These are phyloP conservation scores for Paecilomyces niveus DNA, from an alignment of 2,329 filamentous ascomycete genomes.

Conservation along the genomic window DNA sequence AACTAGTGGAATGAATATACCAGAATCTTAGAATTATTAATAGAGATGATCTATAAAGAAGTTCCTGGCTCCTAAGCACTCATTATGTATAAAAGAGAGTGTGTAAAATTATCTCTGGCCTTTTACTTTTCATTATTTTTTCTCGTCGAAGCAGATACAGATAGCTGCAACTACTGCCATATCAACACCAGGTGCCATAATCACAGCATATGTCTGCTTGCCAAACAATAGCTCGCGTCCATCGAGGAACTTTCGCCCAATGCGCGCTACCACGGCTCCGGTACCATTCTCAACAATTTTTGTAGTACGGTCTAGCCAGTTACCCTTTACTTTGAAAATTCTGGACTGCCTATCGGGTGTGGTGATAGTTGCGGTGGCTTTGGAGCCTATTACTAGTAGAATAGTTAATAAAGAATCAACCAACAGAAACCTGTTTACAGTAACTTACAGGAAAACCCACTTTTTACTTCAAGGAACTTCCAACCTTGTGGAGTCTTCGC, in stretches of 20 bases:
- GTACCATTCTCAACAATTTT: not conserved
- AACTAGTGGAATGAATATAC: no score
- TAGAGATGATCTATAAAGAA: no score
- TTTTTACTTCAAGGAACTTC: not conserved
- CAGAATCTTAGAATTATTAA: no score
- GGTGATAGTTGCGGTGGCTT: not conserved
- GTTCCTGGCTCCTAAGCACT: no score
- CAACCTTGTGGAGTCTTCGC: not conserved
- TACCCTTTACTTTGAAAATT: not conserved
- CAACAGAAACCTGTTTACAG: not conserved
- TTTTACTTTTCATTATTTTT: constrained; percentile 53
- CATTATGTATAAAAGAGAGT: no score
- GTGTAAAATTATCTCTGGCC: no score
- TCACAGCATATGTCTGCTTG: constrained; percentile 60
- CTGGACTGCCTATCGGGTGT: no score
- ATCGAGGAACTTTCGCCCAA: not conserved
- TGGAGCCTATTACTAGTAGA: not conserved
- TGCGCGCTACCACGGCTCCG: not conserved
- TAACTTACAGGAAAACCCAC: not conserved
- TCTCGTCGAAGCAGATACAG: constrained; percentile 63
- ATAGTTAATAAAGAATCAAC: no score
- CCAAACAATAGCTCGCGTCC: constrained; percentile 18
- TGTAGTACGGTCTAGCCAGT: not conserved
- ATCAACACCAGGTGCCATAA: constrained; percentile 60
- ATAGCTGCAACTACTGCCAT: constrained; percentile 59